Conservation (phyloP, 371 early-diverging fungal genomes). For the Mucor velutinosus region DNA sequence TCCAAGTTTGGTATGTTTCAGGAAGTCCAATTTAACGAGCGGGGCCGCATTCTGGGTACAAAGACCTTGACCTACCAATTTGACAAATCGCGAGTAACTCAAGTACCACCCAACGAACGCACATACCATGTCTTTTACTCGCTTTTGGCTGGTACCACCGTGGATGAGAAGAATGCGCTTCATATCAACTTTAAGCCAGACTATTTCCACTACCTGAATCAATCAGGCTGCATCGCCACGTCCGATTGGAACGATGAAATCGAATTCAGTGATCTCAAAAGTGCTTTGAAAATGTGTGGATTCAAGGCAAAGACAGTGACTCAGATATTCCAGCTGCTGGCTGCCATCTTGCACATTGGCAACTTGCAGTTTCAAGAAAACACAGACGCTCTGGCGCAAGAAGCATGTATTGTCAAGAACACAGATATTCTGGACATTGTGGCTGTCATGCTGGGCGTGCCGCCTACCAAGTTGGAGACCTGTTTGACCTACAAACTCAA, state of each 20-base stretch:
- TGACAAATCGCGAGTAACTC: conserved; percentile 78
- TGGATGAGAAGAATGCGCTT: conserved; percentile 47
- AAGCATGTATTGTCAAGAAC: conserved; percentile 66
- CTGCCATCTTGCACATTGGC: conserved; percentile 82
- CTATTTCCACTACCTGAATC: conserved; percentile 39
- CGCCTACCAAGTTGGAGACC: conserved; percentile 68
- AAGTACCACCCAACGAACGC: conserved; percentile 56
- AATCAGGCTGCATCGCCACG: conserved; percentile 26
- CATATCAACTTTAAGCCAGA: conserved; percentile 47
- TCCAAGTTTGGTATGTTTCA: conserved; percentile 80
- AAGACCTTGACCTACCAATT: conserved; percentile 87
- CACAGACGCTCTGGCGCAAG: conserved; percentile 46
- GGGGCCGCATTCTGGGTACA: conserved; percentile 85
- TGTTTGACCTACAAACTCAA: conserved; percentile 47
- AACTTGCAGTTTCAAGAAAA: conserved; percentile 70
- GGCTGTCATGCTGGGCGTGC: conserved; percentile 83
- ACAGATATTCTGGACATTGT: conserved; percentile 69
- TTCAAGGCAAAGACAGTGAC: conserved; percentile 74
- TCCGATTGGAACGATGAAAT: conserved; percentile 51
- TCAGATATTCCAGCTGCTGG: conserved; percentile 69
- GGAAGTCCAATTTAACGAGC: conserved; percentile 84
- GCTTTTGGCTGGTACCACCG: conserved; percentile 62
- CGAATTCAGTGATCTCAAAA: conserved; percentile 68
- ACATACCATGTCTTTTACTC: conserved; percentile 93
- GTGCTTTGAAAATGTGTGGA: conserved; percentile 75